Base-by-base conservation (phyloP, 352 stramenopile species). In the Phytopythium vexans region DNA sequence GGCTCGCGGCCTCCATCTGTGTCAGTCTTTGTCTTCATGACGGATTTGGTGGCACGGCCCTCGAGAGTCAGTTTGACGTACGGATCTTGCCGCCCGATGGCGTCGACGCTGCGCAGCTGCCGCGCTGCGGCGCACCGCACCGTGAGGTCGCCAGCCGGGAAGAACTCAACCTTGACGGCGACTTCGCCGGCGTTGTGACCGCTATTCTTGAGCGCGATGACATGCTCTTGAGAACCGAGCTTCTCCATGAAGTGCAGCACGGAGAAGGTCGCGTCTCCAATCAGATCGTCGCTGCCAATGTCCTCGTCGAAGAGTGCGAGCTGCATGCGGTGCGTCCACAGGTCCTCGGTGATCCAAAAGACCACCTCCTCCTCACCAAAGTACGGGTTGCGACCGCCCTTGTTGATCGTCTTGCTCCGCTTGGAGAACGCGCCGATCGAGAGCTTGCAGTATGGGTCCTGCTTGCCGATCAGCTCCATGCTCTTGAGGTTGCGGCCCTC, bases 351-450 rank as follows among this genome's bases (percentile, higher is more conserved):
- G 57, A 97, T 82, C 88, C 89, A 97, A 41, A 98, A 89, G 5
- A 94, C 70, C 12, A 98, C 47, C 43, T 97, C 77, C 59, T 98
- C 92, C 52, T 96, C 89, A 6, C 76, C 71, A 68, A 98, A 98
- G 41, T 95, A 96, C 3, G 92, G 93, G 14, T 96, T 89, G 1
- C 74, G 86, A 4, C 93, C 92, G 1, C 92, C 83, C 56, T 88
- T 88, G 12, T 77, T 57, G 21, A 88, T 45, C 0, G 81, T 92
- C 58, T 88, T 93, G 56, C 81, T 67, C 3, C 80, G 79, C n/a
- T 94, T 87, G 3, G 62, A 76, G 43, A 84, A 86, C 9, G 72
- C 51, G 4, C 75, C 82, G 27, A 97, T 73, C 11, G 72, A 70
- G 33, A 96, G 68, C 45, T 95, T 88, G 49, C 91, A 93, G 58